Base-by-base conservation (phyloP, 306 rosid genomes). In the Rosa multiflora region DNA sequence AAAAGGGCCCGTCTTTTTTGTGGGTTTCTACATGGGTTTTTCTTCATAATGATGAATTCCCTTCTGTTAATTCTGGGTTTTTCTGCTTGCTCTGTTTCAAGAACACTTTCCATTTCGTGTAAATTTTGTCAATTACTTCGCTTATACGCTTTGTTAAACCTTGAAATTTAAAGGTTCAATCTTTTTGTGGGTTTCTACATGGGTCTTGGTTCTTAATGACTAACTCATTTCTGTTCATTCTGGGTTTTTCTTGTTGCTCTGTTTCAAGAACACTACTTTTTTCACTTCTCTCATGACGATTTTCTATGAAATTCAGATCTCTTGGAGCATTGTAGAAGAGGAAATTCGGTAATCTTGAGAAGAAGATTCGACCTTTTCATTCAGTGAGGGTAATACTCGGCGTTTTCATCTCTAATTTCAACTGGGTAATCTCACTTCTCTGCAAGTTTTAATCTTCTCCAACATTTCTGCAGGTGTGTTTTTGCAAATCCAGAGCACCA, bases 281-380 rank as follows among this genome's bases (percentile, higher is more conserved):
- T 26, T 42, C 13, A 56, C 8, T 51, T 32, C 9, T 18, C 8
- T 64, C 52, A 58, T 75, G 17, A 15, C 23, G 44, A 48, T 75
- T 51, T 77, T 78, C 23, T 73, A 18, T 76, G 77, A 80, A 77
- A 61, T 69, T 46, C 51, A 80, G 91, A 78, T 80, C 76, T 73
- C 77, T 83, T 70, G 79, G 44, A 86, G 76, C 70, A 79, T 77
- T 63, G 15, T 5, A 47, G 20, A 10, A 51, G 75, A 0, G 6
- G 12, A 68, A 63, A 70, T 21, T 0, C 51, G 32, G 52, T 21
- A 10, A 37, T 67, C 11, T 79, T 79, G 80, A 84, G 87, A 83
- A 87, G 72, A 78, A 80, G 40, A 81, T 85, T 80, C 85, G 75
- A 80, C 81, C 86, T 85, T 87, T 84, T 83, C 85, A 87, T 76